Evolutionary conservation across 2,329 filamentous ascomycete genomes (phyloP).

Genomic region (Exophiala spinifera): DNA sequence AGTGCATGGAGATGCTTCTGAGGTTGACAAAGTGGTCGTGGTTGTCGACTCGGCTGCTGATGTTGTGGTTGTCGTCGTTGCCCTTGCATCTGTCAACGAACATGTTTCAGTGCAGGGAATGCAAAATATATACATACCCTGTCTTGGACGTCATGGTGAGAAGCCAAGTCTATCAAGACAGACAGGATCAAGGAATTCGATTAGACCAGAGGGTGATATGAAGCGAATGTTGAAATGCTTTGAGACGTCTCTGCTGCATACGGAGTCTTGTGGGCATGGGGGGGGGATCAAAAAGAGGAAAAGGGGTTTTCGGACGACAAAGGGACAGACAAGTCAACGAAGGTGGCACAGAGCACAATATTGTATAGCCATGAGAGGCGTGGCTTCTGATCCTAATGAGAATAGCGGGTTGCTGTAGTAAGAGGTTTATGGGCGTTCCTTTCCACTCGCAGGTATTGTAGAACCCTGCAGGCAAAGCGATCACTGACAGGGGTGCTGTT

Average conservation of each 20-base stretch:
- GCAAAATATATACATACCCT: constrained; percentile 19
- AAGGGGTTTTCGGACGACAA: constrained; percentile 4
- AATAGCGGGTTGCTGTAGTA: constrained; percentile 1
- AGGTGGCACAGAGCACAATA: constrained; percentile 12
- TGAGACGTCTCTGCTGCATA: too few species aligned
- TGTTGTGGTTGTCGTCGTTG: constrained; percentile 6
- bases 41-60: background rate
- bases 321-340: constrained; percentile 8
- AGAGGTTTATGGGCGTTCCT: constrained; percentile 4
- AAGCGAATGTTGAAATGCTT: too few species aligned
- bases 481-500: background rate
- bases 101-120: constrained; percentile 19
- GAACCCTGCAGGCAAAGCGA: background rate
- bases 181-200: background rate
- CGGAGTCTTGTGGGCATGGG: background rate
- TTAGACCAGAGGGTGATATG: too few species aligned
- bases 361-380: constrained; percentile 13
- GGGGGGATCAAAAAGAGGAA: constrained; percentile 1
- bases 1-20: constrained; percentile 4
- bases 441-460: background rate
- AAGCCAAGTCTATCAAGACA: background rate
- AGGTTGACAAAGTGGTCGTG: background rate
- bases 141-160: constrained; percentile 8
- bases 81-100: constrained; percentile 22
- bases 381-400: constrained; percentile 4